Evolutionary conservation across 164 flowering plant species (phyloP), one percentile per base, ranked within the genome.

Genomic region (Sedum album): DNA sequence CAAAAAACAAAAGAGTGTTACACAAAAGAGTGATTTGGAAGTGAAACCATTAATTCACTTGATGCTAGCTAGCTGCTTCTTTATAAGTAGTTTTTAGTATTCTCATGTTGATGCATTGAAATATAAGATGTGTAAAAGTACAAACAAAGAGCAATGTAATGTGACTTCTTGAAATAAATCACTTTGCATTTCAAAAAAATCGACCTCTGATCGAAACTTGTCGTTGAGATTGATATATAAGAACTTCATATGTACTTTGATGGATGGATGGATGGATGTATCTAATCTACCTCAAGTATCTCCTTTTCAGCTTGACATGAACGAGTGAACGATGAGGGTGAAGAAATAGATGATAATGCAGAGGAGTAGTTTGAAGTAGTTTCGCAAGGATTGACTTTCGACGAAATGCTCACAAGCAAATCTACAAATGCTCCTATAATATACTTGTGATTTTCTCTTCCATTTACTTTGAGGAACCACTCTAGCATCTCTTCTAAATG

Each of bases 391-490:
- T 55, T 55, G 61, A 21, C 26, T 49, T 49, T 49, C 25, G 25
- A n/a, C 1, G 57, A 49, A 55, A 55, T 55, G 31, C 17, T 26
- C 30, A 51, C 13, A 9, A 55, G 15, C 31, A 55, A 25, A 55
- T 55, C 61, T 3, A 55, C 61, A 26, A 55, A 55, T 6, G 61
- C 61, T 55, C 31, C 31, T 13, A 55, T 55, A 8, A 55, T 55
- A 25, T 6, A 55, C 14, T 9, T 55, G 15, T 55, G 61, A 14
- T 23, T 55, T 55, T 55, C 9, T 5, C 26, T 25, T 9, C 31
- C 30, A 55, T 55, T 55, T 8, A 26, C 61, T 9, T 55, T 55
- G 61, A 55, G 61, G 61, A 25, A 55, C 61, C 61, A 55, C 4
- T 55, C 61, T 2, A 55, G 31, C 25, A 55, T 31, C 30, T 26